Conservation (phyloP, 305 asterid species). For the Withania somnifera region DNA sequence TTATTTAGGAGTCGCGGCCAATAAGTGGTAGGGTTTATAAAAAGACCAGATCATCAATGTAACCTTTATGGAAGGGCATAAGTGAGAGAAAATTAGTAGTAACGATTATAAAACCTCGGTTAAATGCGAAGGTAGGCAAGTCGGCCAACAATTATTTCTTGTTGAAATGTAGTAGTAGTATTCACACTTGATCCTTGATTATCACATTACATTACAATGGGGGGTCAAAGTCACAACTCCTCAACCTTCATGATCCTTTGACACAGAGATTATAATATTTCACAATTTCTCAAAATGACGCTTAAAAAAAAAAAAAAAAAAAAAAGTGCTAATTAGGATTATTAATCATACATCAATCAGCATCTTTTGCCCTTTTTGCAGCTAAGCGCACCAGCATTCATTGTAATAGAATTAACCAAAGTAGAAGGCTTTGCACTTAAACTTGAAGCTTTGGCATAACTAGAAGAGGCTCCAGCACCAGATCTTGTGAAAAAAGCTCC, state of each 20-base stretch:
- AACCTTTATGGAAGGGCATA: not conserved
- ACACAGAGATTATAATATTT: not conserved
- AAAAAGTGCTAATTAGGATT: not conserved
- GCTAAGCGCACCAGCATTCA: conserved; percentile 47
- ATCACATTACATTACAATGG: not conserved
- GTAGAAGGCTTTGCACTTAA: conserved; percentile 69
- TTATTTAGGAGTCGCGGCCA: not conserved
- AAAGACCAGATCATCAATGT: not conserved
- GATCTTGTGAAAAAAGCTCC: conserved; percentile 76
- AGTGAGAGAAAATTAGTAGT: not conserved
- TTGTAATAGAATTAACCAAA: conserved; percentile 46
- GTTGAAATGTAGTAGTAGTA: not conserved
- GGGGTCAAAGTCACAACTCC: not conserved
- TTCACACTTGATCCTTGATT: conserved; percentile 3
- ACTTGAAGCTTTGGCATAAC: conserved; percentile 87
- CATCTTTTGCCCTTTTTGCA: conserved; percentile 62
- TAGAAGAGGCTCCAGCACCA: conserved; percentile 73
- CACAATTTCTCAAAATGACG: not conserved
- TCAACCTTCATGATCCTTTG: not conserved
- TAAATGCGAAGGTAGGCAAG: not conserved
- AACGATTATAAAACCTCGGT: not conserved
- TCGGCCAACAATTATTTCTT: not conserved
- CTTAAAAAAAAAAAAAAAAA: not conserved
- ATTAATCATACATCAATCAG: conserved; percentile 6
- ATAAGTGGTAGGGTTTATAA: not conserved